These are phyloP conservation scores for Penicillium dipodomyicola DNA, from an alignment of 495 filamentous ascomycete genomes.

Conservation along the genomic window DNA sequence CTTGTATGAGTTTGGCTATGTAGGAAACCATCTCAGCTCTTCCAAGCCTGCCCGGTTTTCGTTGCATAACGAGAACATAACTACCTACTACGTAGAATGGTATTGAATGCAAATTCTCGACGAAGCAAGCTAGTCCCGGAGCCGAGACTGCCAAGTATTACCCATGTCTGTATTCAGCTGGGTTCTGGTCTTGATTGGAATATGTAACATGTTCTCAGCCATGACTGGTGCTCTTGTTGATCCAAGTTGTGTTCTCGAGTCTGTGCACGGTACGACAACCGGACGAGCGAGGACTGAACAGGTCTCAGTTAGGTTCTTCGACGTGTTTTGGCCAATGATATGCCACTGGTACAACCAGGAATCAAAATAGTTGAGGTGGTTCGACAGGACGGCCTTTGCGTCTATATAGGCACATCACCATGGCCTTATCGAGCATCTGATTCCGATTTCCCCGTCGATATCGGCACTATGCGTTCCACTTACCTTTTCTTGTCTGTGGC, in stretches of 20 bases:
- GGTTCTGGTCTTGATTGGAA: neutral
- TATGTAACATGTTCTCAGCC: neutral
- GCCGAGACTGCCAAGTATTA: neutral
- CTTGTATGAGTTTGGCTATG: neutral
- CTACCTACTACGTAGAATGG: neutral
- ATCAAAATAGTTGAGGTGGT: neutral
- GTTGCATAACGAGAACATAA: too few relatives aligned
- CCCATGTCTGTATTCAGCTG: neutral
- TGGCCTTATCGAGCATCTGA: neutral
- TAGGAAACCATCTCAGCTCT: too few relatives aligned
- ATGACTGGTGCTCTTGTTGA: neutral
- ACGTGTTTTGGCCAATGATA: neutral
- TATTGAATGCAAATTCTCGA: neutral
- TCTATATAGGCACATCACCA: neutral
- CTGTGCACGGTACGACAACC: neutral
- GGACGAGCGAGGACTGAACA: slow-evolving; percentile 1
- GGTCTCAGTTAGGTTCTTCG: neutral
- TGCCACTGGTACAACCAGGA: neutral
- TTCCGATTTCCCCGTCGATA: neutral
- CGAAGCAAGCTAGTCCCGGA: neutral
- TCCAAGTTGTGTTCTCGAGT: neutral
- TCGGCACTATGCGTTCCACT: slow-evolving; percentile 44
- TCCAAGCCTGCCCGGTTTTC: too few relatives aligned
- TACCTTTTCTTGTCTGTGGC: slow-evolving; percentile 49
- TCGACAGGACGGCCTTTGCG: neutral